These are phyloP conservation scores for Pichia nanzhaoensis DNA, from an alignment of 805 yeast genomes.

Conservation along the genomic window DNA sequence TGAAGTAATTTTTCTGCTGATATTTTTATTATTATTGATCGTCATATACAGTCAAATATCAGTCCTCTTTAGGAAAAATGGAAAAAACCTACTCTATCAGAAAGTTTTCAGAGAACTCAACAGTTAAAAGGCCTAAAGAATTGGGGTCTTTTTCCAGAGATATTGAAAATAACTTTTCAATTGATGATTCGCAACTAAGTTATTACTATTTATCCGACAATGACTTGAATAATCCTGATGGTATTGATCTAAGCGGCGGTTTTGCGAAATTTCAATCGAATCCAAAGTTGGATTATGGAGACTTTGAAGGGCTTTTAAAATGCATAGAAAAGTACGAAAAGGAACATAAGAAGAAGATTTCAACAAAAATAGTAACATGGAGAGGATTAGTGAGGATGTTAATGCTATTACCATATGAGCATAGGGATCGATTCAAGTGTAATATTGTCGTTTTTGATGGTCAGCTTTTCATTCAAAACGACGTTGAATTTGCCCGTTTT, in stretches of 20 bases:
- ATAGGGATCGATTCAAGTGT: conserved; percentile 49
- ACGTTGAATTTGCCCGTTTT: conserved; percentile 28
- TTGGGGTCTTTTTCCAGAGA: conserved; percentile 59
- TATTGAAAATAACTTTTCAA: conserved; percentile 37
- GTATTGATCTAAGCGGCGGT: conserved; percentile 61
- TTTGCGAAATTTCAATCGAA: conserved; percentile 48
- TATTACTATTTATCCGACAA: conserved; percentile 80
- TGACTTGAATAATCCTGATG: conserved; percentile 44
- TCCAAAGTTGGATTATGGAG: conserved; percentile 50
- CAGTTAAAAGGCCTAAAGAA: conserved; percentile 83
- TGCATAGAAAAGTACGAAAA: conserved; percentile 55
- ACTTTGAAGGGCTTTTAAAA: conserved; percentile 48
- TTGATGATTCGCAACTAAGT: conserved; percentile 49
- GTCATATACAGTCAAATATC: neutral
- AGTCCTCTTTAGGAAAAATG: no score
- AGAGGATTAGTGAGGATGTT: conserved; percentile 78
- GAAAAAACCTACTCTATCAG: conserved; percentile 11
- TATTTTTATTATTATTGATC: no score
- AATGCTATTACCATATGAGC: conserved; percentile 58
- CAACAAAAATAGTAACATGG: conserved; percentile 70
- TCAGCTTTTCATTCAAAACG: conserved; percentile 55
- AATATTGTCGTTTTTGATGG: conserved; percentile 70
- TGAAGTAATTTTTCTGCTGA: no score
- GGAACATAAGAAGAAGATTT: conserved; percentile 36
- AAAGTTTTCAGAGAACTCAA: conserved; percentile 46